Conservation (phyloP, 2,329 filamentous ascomycete genomes). For the Sporothrix humicola region DNA sequence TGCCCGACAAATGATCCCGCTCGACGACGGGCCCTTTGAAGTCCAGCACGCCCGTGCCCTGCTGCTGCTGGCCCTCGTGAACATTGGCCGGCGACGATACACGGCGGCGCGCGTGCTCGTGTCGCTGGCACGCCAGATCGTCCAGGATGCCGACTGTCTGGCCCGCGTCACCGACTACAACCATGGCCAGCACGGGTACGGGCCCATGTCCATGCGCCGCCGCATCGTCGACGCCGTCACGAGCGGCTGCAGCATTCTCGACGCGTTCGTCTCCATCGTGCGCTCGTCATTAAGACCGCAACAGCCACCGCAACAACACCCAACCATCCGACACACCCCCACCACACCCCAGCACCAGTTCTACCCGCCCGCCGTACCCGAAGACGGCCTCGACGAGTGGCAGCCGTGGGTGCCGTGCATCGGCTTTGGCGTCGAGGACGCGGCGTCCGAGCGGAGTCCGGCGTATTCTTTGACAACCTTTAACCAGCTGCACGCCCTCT, state of each 20-base stretch:
- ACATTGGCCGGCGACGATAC: slow-evolving; percentile 63
- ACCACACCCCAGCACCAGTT: not conserved
- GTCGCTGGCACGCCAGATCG: slow-evolving; percentile 65
- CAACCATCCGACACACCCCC: not conserved
- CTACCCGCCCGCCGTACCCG: slow-evolving; percentile 44
- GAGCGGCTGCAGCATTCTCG: slow-evolving; percentile 67
- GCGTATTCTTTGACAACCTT: slow-evolving; percentile 51
- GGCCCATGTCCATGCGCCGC: not conserved
- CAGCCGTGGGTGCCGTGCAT: slow-evolving; percentile 68
- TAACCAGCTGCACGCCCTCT: slow-evolving; percentile 51
- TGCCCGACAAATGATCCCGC: slow-evolving; percentile 56
- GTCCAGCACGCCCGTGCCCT: slow-evolving; percentile 61
- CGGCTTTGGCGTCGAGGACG: slow-evolving; percentile 44
- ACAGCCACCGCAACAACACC: not conserved
- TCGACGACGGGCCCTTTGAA: slow-evolving; percentile 55
- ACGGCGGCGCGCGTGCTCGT: slow-evolving; percentile 67
- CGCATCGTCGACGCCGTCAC: slow-evolving; percentile 43
- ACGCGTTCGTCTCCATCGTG: slow-evolving; percentile 58
- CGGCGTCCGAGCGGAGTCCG: slow-evolving; percentile 40
- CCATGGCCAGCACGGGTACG: too few relatives aligned
- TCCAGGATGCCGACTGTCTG: slow-evolving; percentile 37
- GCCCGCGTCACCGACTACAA: not conserved
- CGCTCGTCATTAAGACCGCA: not conserved
- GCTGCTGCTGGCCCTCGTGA: slow-evolving; percentile 65
- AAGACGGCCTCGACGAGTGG: slow-evolving; percentile 76